Evolutionary conservation across 306 rosid genomes (phyloP).

Genomic region (Trifolium subterraneum): DNA sequence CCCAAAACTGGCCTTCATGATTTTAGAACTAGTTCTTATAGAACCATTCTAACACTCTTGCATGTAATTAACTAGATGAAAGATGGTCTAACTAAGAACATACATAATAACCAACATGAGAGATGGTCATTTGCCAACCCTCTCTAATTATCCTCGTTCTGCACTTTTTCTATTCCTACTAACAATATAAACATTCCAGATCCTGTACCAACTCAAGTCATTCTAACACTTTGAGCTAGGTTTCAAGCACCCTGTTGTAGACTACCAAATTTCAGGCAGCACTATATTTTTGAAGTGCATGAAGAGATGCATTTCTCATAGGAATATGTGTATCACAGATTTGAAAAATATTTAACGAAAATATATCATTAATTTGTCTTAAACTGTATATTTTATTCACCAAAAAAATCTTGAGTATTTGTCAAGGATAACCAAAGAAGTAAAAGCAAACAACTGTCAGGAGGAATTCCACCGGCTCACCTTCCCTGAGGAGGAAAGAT

Average conservation of each 20-base stretch:
- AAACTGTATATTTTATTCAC: background rate
- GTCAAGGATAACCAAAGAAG: background rate
- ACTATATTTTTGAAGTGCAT: background rate
- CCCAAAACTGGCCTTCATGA: background rate
- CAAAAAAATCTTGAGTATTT: background rate
- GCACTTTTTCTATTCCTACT: background rate
- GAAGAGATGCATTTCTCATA: background rate
- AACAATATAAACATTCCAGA: background rate
- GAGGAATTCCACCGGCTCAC: background rate
- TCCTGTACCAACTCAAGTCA: background rate
- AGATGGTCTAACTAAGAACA: background rate
- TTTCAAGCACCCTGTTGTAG: background rate
- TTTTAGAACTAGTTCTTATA: background rate
- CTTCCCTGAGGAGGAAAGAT: background rate
- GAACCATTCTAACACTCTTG: background rate
- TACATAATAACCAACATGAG: background rate
- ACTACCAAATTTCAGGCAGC: background rate
- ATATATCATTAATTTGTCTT: background rate
- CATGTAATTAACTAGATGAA: background rate
- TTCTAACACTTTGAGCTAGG: too few relatives aligned
- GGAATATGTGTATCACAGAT: background rate
- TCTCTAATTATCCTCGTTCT: background rate
- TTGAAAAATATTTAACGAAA: background rate
- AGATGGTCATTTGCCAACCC: background rate
- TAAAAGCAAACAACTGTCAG: slow-evolving; percentile 14